Conservation (phyloP, 495 filamentous ascomycete species). For the Parachaetomium inaequale region DNA sequence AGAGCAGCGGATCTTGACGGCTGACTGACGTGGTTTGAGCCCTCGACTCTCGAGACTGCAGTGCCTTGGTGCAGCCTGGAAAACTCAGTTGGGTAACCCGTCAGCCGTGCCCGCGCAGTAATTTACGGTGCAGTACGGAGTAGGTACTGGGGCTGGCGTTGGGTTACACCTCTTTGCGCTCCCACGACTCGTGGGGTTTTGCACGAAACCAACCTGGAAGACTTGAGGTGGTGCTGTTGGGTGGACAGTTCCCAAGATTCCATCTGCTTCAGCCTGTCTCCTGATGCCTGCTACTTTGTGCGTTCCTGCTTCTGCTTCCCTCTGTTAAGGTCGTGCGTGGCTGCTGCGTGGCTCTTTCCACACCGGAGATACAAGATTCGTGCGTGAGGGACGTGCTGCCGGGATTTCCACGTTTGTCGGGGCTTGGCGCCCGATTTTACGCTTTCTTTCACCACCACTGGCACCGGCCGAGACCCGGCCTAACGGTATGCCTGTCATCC, state of each 20-base stretch:
- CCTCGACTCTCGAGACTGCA: not conserved
- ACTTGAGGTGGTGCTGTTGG: not conserved
- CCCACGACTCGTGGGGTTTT: not conserved
- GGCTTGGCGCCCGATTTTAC: conserved; percentile 14
- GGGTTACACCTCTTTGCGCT: not conserved
- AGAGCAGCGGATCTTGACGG: not conserved
- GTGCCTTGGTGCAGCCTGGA: not conserved
- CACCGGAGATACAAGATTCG: not conserved
- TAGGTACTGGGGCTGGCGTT: not conserved
- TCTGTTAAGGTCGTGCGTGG: not conserved
- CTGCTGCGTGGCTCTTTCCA: not conserved
- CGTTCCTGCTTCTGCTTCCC: not conserved
- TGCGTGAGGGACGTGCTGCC: not conserved
- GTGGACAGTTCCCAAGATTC: no score
- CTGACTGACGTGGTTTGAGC: no score
- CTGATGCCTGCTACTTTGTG: no score
- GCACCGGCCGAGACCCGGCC: conserved; percentile 3
- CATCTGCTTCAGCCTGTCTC: no score
- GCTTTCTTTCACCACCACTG: not conserved
- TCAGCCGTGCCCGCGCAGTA: not conserved
- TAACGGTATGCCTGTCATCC: not conserved
- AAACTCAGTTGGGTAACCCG: conserved; percentile 1
- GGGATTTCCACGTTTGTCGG: not conserved
- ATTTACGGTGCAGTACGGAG: not conserved
- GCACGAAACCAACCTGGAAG: not conserved